phyloP scores from a whole-genome alignment of 2,329 filamentous ascomycete genomes.

The Gaeumannomyces tritici region DNA sequence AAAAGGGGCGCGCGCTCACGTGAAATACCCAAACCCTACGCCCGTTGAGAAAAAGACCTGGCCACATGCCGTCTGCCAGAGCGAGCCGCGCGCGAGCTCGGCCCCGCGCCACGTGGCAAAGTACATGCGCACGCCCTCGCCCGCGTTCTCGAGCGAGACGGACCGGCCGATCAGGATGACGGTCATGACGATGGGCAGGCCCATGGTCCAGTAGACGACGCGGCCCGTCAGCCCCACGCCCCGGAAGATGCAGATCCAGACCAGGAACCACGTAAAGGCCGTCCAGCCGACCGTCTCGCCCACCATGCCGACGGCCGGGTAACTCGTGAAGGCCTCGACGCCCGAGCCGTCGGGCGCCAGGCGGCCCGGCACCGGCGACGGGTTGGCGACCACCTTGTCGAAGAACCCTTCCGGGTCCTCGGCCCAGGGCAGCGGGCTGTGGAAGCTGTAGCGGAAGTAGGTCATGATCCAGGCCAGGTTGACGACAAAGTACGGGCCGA shows the following conservation, averaged over 20 bases:
- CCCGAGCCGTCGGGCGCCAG: conserved; percentile 25
- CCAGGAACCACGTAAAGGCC: conserved; percentile 48
- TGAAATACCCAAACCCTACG: conserved; percentile 50
- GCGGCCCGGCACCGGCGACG: conserved; percentile 28
- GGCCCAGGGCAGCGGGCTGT: conserved; percentile 44
- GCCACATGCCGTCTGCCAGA: conserved; percentile 51
- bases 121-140: conserved; percentile 38
- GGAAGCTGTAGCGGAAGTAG: conserved; percentile 47
- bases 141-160: conserved; percentile 42
- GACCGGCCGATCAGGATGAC: conserved; percentile 46
- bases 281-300: conserved; percentile 50
- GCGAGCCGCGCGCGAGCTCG: conserved; percentile 36
- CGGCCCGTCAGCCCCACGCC: conserved; percentile 47
- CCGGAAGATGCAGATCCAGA: conserved; percentile 50
- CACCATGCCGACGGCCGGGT: conserved; percentile 34
- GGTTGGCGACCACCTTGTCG: conserved; percentile 35
- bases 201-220: conserved; percentile 55
- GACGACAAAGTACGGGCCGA: conserved; percentile 47
- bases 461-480: conserved; percentile 50
- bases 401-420: conserved; percentile 42
- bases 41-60: conserved; percentile 53
- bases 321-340: conserved; percentile 33
- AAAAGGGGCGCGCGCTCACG: conserved; percentile 21
- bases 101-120: conserved; percentile 36
- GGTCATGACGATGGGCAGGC: conserved; percentile 45